These are phyloP conservation scores for Solanum appendiculatum DNA, from an alignment of 257 asterid genomes.

Conservation along the genomic window DNA sequence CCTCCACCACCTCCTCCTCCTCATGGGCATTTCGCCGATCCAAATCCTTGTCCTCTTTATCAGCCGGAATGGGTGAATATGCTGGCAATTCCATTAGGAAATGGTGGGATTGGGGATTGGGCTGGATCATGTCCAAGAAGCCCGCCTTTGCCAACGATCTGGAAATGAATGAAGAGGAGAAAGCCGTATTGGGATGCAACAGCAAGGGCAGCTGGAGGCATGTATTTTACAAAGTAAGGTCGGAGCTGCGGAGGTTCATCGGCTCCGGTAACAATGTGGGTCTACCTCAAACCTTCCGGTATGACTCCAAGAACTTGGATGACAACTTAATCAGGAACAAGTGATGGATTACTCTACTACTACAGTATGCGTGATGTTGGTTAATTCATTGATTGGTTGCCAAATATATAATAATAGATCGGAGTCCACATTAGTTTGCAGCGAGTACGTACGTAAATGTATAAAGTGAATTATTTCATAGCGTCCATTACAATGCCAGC, in stretches of 20 bases:
- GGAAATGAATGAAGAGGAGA: conserved; percentile 79
- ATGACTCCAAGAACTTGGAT: conserved; percentile 21
- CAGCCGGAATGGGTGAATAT: conserved; percentile 25
- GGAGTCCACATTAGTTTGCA: neutral
- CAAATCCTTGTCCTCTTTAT: conserved; percentile 29
- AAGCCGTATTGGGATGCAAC: conserved; percentile 52
- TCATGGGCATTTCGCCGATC: conserved; percentile 47
- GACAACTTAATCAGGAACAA: neutral
- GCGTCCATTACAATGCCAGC: no score
- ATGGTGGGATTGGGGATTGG: conserved; percentile 91
- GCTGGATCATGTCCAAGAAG: conserved; percentile 66
- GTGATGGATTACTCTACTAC: neutral
- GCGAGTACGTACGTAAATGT: neutral
- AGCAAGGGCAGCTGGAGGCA: conserved; percentile 78
- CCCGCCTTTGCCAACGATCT: conserved; percentile 73
- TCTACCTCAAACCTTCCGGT: conserved; percentile 70
- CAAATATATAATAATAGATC: neutral
- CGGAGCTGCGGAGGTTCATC: conserved; percentile 51
- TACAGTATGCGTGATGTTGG: neutral
- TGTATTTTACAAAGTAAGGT: conserved; percentile 53
- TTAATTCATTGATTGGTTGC: neutral
- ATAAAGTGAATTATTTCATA: neutral
- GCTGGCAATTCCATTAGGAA: conserved; percentile 45
- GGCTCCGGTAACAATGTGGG: conserved; percentile 42
- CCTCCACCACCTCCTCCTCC: neutral